These are phyloP conservation scores for Turritis glabra DNA, from an alignment of 345 rosid species.

Conservation along the genomic window DNA sequence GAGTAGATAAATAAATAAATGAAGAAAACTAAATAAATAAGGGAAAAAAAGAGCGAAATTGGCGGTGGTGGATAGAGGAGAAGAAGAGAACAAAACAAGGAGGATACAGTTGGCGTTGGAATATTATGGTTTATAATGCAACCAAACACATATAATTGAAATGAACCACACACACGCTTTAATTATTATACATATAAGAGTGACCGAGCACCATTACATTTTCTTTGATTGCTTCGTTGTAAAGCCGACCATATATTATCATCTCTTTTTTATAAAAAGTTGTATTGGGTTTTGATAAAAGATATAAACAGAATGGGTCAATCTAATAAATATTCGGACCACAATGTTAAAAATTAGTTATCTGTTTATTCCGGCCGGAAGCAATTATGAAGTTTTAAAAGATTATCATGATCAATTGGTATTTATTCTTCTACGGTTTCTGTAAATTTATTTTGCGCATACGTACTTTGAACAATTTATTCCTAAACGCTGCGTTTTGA, in stretches of 20 bases:
- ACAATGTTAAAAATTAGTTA: conserved; percentile 22
- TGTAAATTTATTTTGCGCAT: not conserved
- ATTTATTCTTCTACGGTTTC: not conserved
- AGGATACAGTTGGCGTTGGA: conserved; percentile 66
- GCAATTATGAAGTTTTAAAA: conserved; percentile 6
- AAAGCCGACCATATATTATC: conserved; percentile 37
- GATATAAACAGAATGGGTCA: conserved; percentile 28
- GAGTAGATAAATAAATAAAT: conserved; percentile 24
- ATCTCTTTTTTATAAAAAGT: not conserved
- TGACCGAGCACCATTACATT: conserved; percentile 42
- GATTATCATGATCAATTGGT: conserved; percentile 18
- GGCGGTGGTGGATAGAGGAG: conserved; percentile 42
- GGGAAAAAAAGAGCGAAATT: conserved; percentile 40
- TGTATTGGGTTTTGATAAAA: not conserved
- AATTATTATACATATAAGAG: conserved; percentile 30
- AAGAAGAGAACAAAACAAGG: conserved; percentile 26
- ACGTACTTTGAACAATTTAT: not conserved
- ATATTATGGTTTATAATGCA: conserved; percentile 47
- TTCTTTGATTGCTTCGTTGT: conserved; percentile 39
- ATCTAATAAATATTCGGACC: conserved; percentile 37
- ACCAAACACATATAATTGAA: conserved; percentile 39
- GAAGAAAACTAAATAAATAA: not conserved
- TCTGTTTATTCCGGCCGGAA: conserved; percentile 22
- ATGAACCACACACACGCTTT: conserved; percentile 39
- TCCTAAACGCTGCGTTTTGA: not conserved